These are phyloP conservation scores for Xanthoparmelia taractica DNA, from an alignment of 495 filamentous ascomycete species.

Conservation along the genomic window DNA sequence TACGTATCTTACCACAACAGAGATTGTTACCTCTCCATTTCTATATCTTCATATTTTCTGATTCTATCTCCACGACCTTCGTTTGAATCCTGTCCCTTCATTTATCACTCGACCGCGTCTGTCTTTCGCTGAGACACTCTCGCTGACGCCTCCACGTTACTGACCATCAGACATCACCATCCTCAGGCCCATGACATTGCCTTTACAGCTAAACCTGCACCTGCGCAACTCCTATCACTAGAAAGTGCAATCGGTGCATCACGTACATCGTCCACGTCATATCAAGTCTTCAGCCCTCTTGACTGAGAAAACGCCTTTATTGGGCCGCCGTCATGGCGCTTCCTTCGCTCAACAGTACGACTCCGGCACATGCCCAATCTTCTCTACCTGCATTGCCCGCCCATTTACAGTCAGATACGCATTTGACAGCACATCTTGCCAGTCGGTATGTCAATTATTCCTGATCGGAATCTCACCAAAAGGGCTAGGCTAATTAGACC, in stretches of 20 bases:
- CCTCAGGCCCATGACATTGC: background rate
- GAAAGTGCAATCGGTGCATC: background rate
- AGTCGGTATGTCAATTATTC: slow-evolving; percentile 51
- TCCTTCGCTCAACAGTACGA: slow-evolving; percentile 31
- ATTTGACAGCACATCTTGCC: slow-evolving; percentile 89
- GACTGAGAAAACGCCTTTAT: slow-evolving; percentile 2
- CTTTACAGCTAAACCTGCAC: background rate
- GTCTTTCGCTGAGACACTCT: slow-evolving; percentile 8
- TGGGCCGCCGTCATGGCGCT: slow-evolving; percentile 25
- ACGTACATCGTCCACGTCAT: background rate
- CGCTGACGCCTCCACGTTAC: background rate
- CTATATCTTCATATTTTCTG: background rate
- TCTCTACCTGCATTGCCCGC: slow-evolving; percentile 81
- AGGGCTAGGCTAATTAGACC: background rate
- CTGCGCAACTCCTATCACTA: background rate
- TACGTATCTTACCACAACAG: background rate
- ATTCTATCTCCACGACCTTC: slow-evolving; percentile 1
- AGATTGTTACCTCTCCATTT: background rate
- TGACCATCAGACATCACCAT: background rate
- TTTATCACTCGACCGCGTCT: background rate
- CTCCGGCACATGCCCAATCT: slow-evolving; percentile 70
- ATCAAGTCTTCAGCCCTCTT: background rate
- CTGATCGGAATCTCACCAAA: background rate
- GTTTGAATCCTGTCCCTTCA: background rate
- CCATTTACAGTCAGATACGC: slow-evolving; percentile 93